Percentiles rank a stretch among this genome's conserved stretches.
These are phyloP conservation scores for Sclerotinia spermophila DNA, from an alignment of 2,329 filamentous ascomycete genomes.

Conservation along the genomic window DNA sequence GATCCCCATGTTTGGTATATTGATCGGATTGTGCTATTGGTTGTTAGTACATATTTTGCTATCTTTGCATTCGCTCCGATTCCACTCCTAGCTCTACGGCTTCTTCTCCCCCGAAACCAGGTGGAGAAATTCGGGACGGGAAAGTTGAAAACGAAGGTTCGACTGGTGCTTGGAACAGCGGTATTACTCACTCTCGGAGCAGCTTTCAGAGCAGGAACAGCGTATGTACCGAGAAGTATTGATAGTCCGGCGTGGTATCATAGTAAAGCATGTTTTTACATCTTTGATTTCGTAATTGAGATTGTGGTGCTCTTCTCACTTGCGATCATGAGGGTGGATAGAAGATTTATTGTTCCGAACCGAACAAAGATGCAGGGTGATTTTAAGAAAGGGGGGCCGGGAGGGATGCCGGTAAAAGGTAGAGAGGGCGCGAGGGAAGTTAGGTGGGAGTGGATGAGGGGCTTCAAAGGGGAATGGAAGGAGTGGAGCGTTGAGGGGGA, in stretches of 20 bases:
- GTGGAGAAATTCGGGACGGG: conserved; percentile 64
- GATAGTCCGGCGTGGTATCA: conserved; percentile 39
- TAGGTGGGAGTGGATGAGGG: conserved; percentile 12
- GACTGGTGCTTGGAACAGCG: conserved; percentile 57
- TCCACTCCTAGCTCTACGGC: conserved; percentile 39
- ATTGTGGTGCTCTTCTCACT: conserved; percentile 65
- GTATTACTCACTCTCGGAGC: conserved; percentile 64
- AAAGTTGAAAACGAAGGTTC: conserved; percentile 59
- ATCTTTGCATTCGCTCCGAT: conserved; percentile 60
- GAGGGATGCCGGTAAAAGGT: background rate
- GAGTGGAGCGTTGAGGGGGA: conserved; percentile 8
- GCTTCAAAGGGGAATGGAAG: conserved; percentile 8
- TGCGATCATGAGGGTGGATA: conserved; percentile 66
- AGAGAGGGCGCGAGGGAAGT: background rate
- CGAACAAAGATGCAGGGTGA: conserved; percentile 56
- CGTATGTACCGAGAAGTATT: conserved; percentile 32
- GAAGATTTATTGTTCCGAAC: conserved; percentile 70
- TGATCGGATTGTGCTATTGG: conserved; percentile 41
- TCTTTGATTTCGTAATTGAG: conserved; percentile 75
- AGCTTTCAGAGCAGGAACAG: conserved; percentile 54
- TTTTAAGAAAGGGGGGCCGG: conserved; percentile 22
- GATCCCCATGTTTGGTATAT: conserved; percentile 61
- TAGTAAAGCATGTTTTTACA: conserved; percentile 68
- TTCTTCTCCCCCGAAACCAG: conserved; percentile 32
- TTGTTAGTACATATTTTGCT: conserved; percentile 51